Evolutionary conservation across 2,329 filamentous ascomycete species (phyloP).

Genomic region (Fulvia fulva): DNA sequence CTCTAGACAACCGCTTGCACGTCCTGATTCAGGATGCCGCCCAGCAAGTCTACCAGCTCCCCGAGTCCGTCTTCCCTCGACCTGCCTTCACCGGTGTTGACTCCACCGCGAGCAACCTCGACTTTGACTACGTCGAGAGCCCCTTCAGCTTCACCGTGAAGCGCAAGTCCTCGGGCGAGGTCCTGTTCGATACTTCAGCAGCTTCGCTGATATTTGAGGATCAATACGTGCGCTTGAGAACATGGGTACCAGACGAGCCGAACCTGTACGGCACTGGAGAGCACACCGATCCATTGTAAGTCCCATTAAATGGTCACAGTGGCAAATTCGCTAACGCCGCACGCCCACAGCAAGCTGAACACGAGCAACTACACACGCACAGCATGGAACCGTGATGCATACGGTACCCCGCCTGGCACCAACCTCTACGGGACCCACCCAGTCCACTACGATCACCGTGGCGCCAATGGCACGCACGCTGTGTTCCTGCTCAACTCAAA

Average conservation of each 20-base stretch:
- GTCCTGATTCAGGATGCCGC: constrained; percentile 68
- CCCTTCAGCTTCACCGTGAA: constrained; percentile 67
- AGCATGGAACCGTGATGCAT: constrained; percentile 66
- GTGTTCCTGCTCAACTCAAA: constrained; percentile 71
- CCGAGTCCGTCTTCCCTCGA: constrained; percentile 63
- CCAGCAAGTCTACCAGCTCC: constrained; percentile 71
- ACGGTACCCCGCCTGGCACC: constrained; percentile 53
- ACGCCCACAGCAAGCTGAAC: constrained; percentile 45
- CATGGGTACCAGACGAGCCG: constrained; percentile 63
- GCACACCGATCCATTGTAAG: constrained; percentile 59
- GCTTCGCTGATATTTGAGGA: constrained; percentile 68
- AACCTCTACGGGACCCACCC: constrained; percentile 74
- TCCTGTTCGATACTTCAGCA: constrained; percentile 67
- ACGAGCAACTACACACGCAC: constrained; percentile 67
- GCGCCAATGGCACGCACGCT: constrained; percentile 52
- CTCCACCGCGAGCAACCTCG: constrained; percentile 42
- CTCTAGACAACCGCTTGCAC: constrained; percentile 55
- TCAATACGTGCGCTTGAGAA: constrained; percentile 71
- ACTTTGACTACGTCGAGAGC: constrained; percentile 51
- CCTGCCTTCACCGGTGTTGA: constrained; percentile 40
- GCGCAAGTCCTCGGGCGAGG: constrained; percentile 54
- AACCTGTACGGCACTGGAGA: constrained; percentile 77
- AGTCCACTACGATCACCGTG: constrained; percentile 70
- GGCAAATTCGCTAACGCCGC: not conserved
- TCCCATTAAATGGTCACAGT: not conserved